Conservation (phyloP, 2,329 filamentous ascomycete species). For the Chaetoscypha palmicola region DNA sequence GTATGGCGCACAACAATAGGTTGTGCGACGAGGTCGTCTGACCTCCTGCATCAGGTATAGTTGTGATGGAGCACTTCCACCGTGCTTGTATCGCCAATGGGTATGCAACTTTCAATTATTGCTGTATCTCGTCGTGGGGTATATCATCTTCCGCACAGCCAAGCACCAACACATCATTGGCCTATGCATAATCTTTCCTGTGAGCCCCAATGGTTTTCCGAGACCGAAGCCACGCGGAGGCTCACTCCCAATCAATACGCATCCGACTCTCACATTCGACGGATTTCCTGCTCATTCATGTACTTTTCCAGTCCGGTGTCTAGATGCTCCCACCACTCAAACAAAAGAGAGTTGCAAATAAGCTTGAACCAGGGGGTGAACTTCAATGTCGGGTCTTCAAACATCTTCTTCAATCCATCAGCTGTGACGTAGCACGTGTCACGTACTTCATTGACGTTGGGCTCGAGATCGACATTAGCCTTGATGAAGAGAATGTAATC, state of each 20-base stretch:
- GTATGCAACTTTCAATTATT: conserved; percentile 1
- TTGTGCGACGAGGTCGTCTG: no score
- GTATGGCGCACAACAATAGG: no score
- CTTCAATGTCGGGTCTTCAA: conserved; percentile 69
- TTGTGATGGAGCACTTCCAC: no score
- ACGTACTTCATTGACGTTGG: conserved; percentile 83
- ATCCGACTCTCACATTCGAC: conserved; percentile 57
- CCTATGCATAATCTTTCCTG: background rate
- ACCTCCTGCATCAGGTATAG: no score
- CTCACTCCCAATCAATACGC: background rate
- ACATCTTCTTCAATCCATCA: conserved; percentile 77
- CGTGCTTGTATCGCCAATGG: no score
- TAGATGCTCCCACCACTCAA: conserved; percentile 92
- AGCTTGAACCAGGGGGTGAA: conserved; percentile 99
- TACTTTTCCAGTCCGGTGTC: conserved; percentile 78
- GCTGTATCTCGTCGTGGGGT: conserved; percentile 5
- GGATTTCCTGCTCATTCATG: conserved; percentile 77
- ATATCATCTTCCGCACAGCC: conserved; percentile 1
- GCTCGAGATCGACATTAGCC: conserved; percentile 74
- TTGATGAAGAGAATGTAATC: conserved; percentile 99
- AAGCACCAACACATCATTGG: background rate
- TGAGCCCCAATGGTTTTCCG: background rate
- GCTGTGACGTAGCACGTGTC: conserved; percentile 78
- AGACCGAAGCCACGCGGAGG: background rate
- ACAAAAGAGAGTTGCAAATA: conserved; percentile 95